Conservation (phyloP, 352 stramenopile genomes). For the Phytophthora pinifolia region DNA sequence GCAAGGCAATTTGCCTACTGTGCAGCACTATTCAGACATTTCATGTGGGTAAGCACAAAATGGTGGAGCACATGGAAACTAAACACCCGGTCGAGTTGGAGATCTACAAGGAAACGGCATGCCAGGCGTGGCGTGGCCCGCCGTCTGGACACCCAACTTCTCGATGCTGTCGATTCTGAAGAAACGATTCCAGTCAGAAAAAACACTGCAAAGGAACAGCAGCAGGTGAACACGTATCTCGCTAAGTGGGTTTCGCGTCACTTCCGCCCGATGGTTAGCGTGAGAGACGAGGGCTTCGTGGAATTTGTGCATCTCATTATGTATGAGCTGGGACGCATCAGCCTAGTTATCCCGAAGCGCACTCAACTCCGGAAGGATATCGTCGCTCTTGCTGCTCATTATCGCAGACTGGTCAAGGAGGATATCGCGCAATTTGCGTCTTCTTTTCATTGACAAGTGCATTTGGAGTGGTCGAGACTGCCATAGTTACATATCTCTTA, state of each 20-base stretch:
- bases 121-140: not conserved
- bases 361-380: too few species aligned
- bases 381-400: too few species aligned
- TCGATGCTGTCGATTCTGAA: not conserved
- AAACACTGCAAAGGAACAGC: too few species aligned
- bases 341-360: too few species aligned
- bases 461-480: conserved; percentile 1
- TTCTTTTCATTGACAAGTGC: conserved; percentile 2
- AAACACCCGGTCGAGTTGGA: not conserved
- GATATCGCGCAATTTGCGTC: not conserved
- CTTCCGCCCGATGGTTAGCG: too few species aligned
- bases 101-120: not conserved
- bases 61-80: not conserved
- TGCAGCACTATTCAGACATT: not conserved
- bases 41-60: not conserved
- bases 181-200: too few species aligned
- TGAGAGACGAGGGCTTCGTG: too few species aligned
- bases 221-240: too few species aligned
- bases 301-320: too few species aligned
- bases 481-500: not conserved
- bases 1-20: not conserved
- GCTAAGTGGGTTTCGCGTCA: too few species aligned
- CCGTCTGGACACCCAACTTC: not conserved
- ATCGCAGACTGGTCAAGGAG: too few species aligned
- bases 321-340: too few species aligned